These are phyloP conservation scores for Podila horticola DNA, from an alignment of 192 early-diverging fungal genomes.

Conservation along the genomic window DNA sequence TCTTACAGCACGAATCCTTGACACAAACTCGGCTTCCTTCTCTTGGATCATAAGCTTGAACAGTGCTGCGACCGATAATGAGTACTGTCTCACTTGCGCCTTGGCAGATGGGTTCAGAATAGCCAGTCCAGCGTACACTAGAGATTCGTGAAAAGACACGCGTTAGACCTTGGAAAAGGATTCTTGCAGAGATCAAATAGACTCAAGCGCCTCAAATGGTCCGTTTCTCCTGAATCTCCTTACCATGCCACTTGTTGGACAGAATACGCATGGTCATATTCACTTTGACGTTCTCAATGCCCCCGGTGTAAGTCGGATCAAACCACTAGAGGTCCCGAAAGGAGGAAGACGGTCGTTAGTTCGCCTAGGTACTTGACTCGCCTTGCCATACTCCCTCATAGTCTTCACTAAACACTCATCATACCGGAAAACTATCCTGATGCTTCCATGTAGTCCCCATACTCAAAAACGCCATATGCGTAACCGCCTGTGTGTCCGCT, in stretches of 20 bases:
- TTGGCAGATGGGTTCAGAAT: slow-evolving; percentile 92
- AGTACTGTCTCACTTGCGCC: slow-evolving; percentile 89
- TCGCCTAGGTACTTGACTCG: not conserved
- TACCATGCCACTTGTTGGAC: slow-evolving; percentile 96
- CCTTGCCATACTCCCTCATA: not conserved
- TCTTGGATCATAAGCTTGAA: slow-evolving; percentile 97
- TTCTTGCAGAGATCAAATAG: not conserved
- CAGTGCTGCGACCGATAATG: slow-evolving; percentile 85
- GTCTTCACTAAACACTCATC: not conserved
- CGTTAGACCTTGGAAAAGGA: not conserved
- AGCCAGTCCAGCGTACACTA: slow-evolving; percentile 75
- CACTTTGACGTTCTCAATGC: slow-evolving; percentile 98
- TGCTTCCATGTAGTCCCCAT: slow-evolving; percentile 96
- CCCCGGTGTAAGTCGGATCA: slow-evolving; percentile 86
- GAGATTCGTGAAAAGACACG: too few relatives aligned
- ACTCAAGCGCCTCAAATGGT: not conserved
- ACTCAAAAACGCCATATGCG: slow-evolving; percentile 93
- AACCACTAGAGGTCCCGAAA: slow-evolving; percentile 72
- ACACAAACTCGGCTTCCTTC: slow-evolving; percentile 78
- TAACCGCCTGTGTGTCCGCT: slow-evolving; percentile 97
- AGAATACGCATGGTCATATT: slow-evolving; percentile 94
- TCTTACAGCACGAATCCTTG: slow-evolving; percentile 70
- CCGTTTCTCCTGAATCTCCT: not conserved
- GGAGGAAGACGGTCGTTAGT: not conserved
- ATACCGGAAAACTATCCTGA: slow-evolving; percentile 81